Conservation (phyloP, 1,284 basidiomycete species). For the Sanghuangporus weigelae region DNA sequence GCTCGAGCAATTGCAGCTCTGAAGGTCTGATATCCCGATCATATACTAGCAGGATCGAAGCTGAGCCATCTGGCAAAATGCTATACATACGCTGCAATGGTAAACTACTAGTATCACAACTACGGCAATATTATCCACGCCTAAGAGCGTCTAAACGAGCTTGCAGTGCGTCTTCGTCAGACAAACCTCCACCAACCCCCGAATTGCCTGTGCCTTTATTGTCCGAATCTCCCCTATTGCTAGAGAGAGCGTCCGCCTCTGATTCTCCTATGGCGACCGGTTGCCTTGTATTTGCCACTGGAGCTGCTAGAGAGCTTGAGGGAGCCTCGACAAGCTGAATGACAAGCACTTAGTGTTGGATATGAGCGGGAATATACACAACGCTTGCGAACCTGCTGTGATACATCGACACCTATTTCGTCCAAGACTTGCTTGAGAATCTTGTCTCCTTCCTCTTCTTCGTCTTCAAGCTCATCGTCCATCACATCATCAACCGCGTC, state of each 20-base stretch:
- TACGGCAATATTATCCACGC: constrained; percentile 38
- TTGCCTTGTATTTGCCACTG: constrained; percentile 61
- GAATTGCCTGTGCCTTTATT: constrained; percentile 32
- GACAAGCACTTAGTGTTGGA: constrained; percentile 9
- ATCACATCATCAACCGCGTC: constrained; percentile 98
- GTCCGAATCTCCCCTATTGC: constrained; percentile 20
- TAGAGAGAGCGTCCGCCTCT: constrained; percentile 33
- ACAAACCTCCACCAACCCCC: constrained; percentile 41
- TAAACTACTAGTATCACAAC: neutral
- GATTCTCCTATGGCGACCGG: constrained; percentile 78
- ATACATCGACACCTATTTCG: constrained; percentile 91
- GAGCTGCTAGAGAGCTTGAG: constrained; percentile 58
- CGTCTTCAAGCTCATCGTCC: constrained; percentile 90
- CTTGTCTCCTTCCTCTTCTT: constrained; percentile 94
- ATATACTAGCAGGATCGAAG: neutral
- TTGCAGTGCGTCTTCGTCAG: constrained; percentile 87
- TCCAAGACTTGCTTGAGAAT: constrained; percentile 96
- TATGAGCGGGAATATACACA: neutral
- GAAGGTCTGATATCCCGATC: constrained; percentile 36
- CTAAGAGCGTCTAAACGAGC: constrained; percentile 81
- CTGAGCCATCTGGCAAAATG: neutral
- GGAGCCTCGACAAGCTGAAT: constrained; percentile 80
- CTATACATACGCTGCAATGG: neutral
- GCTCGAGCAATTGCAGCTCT: constrained; percentile 67
- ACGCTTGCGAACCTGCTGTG: constrained; percentile 70